Evolutionary conservation across 2,329 filamentous ascomycete species (phyloP), one percentile per base, ranked within the genome.

Genomic region (Colletotrichum incanum): DNA sequence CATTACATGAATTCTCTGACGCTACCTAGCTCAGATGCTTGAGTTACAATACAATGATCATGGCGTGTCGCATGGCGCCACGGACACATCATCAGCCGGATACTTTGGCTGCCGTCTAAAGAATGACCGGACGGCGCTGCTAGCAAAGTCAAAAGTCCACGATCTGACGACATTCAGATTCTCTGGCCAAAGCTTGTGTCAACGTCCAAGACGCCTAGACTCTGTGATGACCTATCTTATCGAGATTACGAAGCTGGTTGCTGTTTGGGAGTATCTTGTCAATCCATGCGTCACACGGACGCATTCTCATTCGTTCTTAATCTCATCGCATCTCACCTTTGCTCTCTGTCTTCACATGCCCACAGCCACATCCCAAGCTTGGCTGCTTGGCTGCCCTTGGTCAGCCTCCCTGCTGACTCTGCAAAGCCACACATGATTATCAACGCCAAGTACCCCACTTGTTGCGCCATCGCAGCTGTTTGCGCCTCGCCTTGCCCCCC

Each of bases 371-470:
- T 1, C 23, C 34, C 23, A 20, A 23, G 34, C 34, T 37, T 37
- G 34, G 34, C 34, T 23, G 49, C 49, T 52, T 52, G 49, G 23
- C 26, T 5, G 18, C 20, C 28, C 31, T n/a, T 37, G 28, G 9
- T 31, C 54, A 37, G 16, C 60, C 41, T 67, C 34, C 26, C 70
- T 54, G 54, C 39, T 70, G 70, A 70, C 70, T 14, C 41, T 31
- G 54, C 59, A 26, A 69, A 72, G 70, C 60, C 64, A 71, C 70
- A 55, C 59, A 64, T 68, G 65, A 65, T 70, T 52, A 45, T 39
- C 31, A 23, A 50, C 66, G 70, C 70, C 70, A 70, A 70, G 70
- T 65, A n/a, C 52, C 45, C 39, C 23, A 20, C 9, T 16, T 26
- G 43, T 64, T 59, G 65, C 65, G 59, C 69, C 58, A 56, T 50